phyloP scores from a whole-genome alignment of 192 early-diverging fungal genomes.

The Coemansia sp. region DNA sequence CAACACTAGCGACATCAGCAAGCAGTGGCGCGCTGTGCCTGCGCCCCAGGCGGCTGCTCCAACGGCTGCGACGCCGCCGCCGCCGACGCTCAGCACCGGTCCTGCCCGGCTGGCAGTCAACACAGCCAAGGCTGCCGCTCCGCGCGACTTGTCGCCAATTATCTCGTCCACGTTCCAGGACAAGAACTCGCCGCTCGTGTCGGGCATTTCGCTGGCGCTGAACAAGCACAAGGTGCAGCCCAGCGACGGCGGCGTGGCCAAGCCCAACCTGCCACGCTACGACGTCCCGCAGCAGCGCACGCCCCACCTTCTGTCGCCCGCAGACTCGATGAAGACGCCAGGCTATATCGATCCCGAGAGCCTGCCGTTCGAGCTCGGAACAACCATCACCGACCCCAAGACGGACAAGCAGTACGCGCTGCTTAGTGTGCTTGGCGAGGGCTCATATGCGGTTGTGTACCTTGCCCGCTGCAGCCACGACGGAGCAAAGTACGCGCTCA shows the following conservation, averaged over 20 bases:
- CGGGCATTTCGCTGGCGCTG: slow-evolving; percentile 42
- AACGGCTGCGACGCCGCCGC: background rate
- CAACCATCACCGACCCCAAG: slow-evolving; percentile 35
- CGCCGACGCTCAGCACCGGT: slow-evolving; percentile 1
- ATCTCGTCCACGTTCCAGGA: slow-evolving; percentile 46
- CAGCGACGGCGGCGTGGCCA: background rate
- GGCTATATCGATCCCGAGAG: slow-evolving; percentile 44
- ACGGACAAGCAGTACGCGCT: slow-evolving; percentile 42
- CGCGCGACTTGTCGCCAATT: slow-evolving; percentile 8
- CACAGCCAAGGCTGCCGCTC: slow-evolving; percentile 10
- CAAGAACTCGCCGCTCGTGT: slow-evolving; percentile 34
- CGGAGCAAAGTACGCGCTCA: slow-evolving; percentile 59
- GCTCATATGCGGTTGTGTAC: slow-evolving; percentile 74
- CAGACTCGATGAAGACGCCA: slow-evolving; percentile 44
- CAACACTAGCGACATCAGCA: slow-evolving; percentile 40
- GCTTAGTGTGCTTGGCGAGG: slow-evolving; percentile 58
- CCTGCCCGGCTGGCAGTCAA: slow-evolving; percentile 6
- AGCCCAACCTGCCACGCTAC: slow-evolving; percentile 20
- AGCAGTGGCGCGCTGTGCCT: slow-evolving; percentile 41
- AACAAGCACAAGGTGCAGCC: slow-evolving; percentile 28
- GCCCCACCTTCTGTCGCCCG: slow-evolving; percentile 42
- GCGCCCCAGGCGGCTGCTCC: too few species aligned
- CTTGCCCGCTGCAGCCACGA: slow-evolving; percentile 56
- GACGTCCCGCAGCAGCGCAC: slow-evolving; percentile 35
- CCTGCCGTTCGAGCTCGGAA: slow-evolving; percentile 49